phyloP scores from a whole-genome alignment of 805 yeast species.

The Saccharomycopsis amapae region DNA sequence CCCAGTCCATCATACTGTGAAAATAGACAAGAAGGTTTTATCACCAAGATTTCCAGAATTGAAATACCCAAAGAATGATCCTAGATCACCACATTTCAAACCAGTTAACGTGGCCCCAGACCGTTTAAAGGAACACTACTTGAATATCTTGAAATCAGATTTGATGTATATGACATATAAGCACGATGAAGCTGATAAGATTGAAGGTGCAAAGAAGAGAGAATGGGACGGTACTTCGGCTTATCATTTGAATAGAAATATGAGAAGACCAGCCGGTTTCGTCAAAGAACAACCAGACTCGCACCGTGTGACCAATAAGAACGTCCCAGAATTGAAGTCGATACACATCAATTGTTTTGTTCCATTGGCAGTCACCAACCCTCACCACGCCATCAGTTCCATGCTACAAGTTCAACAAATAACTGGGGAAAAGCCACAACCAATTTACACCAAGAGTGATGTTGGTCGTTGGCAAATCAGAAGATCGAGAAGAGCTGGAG shows the following conservation, averaged over 20 bases:
- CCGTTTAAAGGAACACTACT: slow-evolving; percentile 69
- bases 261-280: slow-evolving; percentile 69
- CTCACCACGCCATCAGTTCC: slow-evolving; percentile 70
- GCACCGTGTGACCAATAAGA: slow-evolving; percentile 54
- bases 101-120: slow-evolving; percentile 76
- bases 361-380: slow-evolving; percentile 59
- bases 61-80: slow-evolving; percentile 61
- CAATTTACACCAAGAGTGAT: slow-evolving; percentile 68
- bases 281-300: slow-evolving; percentile 69
- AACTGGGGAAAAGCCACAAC: slow-evolving; percentile 80
- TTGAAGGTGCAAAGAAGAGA: slow-evolving; percentile 64
- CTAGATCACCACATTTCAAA: slow-evolving; percentile 68
- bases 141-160: slow-evolving; percentile 68
- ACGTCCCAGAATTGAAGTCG: slow-evolving; percentile 65
- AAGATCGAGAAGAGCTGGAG: slow-evolving; percentile 87
- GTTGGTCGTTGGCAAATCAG: slow-evolving; percentile 83
- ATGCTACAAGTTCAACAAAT: slow-evolving; percentile 81
- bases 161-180: slow-evolving; percentile 67
- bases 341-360: slow-evolving; percentile 73
- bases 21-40: slow-evolving; percentile 63
- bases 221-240: slow-evolving; percentile 86
- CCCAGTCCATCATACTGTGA: slow-evolving; percentile 88
- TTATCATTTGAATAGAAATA: slow-evolving; percentile 77
- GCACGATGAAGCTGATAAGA: slow-evolving; percentile 47
- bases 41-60: slow-evolving; percentile 70